phyloP scores from a whole-genome alignment of 306 rosid species.

The Begonia loranthoides region DNA sequence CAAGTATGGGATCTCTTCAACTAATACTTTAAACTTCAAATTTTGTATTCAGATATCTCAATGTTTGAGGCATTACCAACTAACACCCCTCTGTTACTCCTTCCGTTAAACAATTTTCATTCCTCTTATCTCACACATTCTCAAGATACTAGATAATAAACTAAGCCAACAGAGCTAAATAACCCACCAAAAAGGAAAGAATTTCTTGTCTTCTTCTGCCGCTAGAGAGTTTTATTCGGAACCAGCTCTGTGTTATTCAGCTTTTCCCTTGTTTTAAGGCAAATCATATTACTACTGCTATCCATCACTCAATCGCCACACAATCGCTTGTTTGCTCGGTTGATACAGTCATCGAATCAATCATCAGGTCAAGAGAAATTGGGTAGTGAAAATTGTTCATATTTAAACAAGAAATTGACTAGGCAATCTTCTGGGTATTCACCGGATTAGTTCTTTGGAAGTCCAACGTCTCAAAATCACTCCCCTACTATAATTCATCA shows the following conservation, averaged over 20 bases:
- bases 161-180: no score
- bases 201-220: no score
- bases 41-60: no score
- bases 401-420: slow-evolving; percentile 28
- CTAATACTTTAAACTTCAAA: no score
- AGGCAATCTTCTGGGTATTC: slow-evolving; percentile 14
- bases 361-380: slow-evolving; percentile 67
- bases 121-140: no score
- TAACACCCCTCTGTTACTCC: no score
- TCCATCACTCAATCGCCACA: slow-evolving; percentile 62
- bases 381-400: slow-evolving; percentile 70
- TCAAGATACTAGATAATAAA: no score
- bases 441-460: not conserved
- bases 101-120: no score
- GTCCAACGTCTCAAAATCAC: slow-evolving; percentile 40
- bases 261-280: slow-evolving; percentile 81
- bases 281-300: slow-evolving; percentile 39
- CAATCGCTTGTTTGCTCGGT: slow-evolving; percentile 93
- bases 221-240: slow-evolving; percentile 45
- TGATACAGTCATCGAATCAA: slow-evolving; percentile 69
- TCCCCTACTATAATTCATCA: slow-evolving; percentile 47
- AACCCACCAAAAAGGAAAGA: no score
- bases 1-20: no score
- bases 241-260: slow-evolving; percentile 37
- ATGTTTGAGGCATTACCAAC: no score